Conservation (phyloP, 768 basidiomycete species). For the Rhodotorula diobovata region DNA sequence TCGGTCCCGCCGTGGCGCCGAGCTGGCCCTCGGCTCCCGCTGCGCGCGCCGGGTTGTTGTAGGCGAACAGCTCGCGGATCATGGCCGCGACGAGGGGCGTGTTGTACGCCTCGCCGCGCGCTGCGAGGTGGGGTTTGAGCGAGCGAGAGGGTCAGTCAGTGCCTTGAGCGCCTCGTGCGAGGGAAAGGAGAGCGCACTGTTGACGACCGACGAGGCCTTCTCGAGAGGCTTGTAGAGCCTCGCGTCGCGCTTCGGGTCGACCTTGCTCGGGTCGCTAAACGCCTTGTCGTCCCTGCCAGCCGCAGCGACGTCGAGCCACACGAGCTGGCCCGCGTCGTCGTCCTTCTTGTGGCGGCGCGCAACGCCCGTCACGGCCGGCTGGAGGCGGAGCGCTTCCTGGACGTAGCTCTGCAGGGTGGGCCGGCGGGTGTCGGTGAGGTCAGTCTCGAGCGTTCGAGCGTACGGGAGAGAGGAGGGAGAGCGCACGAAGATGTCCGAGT, state of each 20-base stretch:
- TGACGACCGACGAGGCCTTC: background rate
- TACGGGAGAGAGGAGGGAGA: background rate
- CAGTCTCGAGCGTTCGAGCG: background rate
- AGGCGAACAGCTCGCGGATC: background rate
- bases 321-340: background rate
- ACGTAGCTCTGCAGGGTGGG: conserved; percentile 7
- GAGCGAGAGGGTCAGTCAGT: background rate
- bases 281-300: conserved; percentile 7
- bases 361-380: conserved; percentile 16
- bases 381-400: conserved; percentile 22
- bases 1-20: background rate
- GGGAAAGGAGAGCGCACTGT: background rate
- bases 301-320: conserved; percentile 12
- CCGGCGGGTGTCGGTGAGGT: too few species aligned
- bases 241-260: background rate
- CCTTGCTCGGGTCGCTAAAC: conserved; percentile 1
- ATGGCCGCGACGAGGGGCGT: background rate
- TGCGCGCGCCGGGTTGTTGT: background rate
- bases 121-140: background rate
- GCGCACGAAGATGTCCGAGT: conserved; percentile 12
- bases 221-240: conserved; percentile 8
- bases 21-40: conserved; percentile 1
- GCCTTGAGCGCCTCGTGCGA: too few species aligned
- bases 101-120: conserved; percentile 11
- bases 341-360: conserved; percentile 13